Conservation (phyloP, 129 eudicot species). For the Flaveria ramosissima region DNA sequence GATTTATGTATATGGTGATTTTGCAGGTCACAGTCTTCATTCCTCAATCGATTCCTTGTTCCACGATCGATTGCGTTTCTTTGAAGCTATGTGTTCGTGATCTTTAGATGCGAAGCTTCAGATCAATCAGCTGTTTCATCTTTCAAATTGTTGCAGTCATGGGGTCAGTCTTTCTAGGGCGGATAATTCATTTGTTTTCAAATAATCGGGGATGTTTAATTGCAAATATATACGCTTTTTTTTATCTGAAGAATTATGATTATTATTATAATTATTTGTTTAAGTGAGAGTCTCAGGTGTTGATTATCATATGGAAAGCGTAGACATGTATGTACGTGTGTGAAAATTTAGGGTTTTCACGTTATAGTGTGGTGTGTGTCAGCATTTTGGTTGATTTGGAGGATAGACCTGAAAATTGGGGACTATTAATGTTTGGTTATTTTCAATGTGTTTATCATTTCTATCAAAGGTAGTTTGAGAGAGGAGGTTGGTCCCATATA, state of each 20-base stretch:
- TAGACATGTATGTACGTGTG: not conserved
- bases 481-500: conserved; percentile 32
- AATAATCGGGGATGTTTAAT: too few relatives aligned
- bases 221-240: too few relatives aligned
- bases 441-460: conserved; percentile 7
- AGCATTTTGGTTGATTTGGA: conserved; percentile 5
- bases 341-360: conserved; percentile 8
- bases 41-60: conserved; percentile 10
- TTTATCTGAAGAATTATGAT: too few relatives aligned
- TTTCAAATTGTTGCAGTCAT: conserved; percentile 25
- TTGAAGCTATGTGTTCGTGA: conserved; percentile 8
- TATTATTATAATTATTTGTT: too few relatives aligned
- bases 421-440: conserved; percentile 6
- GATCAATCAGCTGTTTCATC: conserved; percentile 30
- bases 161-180: conserved; percentile 36
- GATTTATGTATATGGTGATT: conserved; percentile 14
- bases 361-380: conserved; percentile 3
- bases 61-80: conserved; percentile 26
- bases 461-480: conserved; percentile 20
- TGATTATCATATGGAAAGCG: not conserved
- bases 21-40: conserved; percentile 22
- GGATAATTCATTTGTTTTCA: too few relatives aligned
- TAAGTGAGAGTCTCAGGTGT: too few relatives aligned
- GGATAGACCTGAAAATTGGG: not conserved
- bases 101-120: conserved; percentile 26